Base-by-base conservation (phyloP, 2,329 filamentous ascomycete genomes). In the Thyridium curvatum region DNA sequence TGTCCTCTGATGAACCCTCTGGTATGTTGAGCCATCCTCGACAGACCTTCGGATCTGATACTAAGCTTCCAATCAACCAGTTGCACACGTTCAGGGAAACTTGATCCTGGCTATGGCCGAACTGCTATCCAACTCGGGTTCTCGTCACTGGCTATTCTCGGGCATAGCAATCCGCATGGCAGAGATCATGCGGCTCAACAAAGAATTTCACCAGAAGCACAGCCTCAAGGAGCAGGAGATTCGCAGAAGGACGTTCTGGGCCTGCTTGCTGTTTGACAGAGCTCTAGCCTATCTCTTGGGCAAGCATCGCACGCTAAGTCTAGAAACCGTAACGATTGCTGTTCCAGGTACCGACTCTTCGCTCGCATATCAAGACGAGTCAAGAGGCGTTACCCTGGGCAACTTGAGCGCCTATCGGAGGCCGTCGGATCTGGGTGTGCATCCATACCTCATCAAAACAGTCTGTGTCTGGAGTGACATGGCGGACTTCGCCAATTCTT, bases 101-200 rank as follows among this genome's bases (percentile, higher is more conserved):
- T 43, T 51, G 4, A 34, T 51, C 2, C 43, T 50, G 12, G 47
- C 49, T 10, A 30, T 44, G 31, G 42, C 49, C 4, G 49, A 51
- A 38, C 43, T 51, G 12, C 39, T 51, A 3, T 46, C 46, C 18
- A 49, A 45, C 18, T 43, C 49, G 3, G 49, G 46, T 7, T 50
- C 46, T 1, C 36, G 49, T 1, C 48, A 52, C 28, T 52, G 48
- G 48, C 41, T 52, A 8, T 50, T 45, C 14, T 37, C 37, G 2
- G 49, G 49, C 3, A 49, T 40, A 6, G 49, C 49, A 2, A 50
- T 52, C 16, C 41, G 49, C 16, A 52, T 52, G 50, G 50, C 50
- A 4, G 41, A 52, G 21, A 47, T 51, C 12, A 49, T 52, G 44
- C 49, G 48, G 8, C 41, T 52, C 10, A 52, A 52, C 35, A 46